phyloP scores from a whole-genome alignment of 2,329 filamentous ascomycete species.

The Ophiostoma populinum region DNA sequence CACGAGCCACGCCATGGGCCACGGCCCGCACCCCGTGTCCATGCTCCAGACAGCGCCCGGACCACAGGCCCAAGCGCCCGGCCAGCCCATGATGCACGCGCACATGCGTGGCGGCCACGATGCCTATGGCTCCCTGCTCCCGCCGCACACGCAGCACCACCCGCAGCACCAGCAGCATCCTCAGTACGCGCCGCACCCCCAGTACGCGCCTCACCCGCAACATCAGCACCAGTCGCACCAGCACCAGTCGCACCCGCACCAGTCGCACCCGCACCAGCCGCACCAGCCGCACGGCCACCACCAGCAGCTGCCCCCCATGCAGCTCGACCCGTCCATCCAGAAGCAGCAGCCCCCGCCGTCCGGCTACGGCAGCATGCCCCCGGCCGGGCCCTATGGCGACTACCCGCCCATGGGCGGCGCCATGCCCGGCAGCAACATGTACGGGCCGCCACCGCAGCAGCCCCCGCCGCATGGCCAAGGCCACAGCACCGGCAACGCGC shows the following conservation, averaged over 20 bases:
- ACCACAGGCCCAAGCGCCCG: background rate
- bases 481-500: background rate
- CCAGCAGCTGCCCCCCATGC: background rate
- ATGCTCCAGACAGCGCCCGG: no score
- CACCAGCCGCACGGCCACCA: slow-evolving; percentile 1
- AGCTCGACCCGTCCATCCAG: background rate
- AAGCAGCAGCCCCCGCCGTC: background rate
- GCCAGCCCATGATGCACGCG: background rate
- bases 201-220: background rate
- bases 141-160: background rate
- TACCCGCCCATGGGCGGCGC: background rate
- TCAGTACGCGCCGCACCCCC: background rate
- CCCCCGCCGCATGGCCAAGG: no score
- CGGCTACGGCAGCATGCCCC: slow-evolving; percentile 1
- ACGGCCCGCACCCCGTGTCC: no score
- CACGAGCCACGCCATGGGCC: background rate
- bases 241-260: slow-evolving; percentile 1
- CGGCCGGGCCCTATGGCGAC: background rate
- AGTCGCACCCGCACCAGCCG: slow-evolving; percentile 1
- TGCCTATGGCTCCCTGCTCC: no score
- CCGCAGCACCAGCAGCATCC: background rate
- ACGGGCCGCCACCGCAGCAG: no score
- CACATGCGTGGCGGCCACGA: background rate
- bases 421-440: background rate
- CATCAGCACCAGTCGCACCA: slow-evolving; percentile 2